Percentiles rank a stretch among this genome's conserved stretches.
Conservation (phyloP, 495 filamentous ascomycete genomes). For the Trichoderma virens region DNA sequence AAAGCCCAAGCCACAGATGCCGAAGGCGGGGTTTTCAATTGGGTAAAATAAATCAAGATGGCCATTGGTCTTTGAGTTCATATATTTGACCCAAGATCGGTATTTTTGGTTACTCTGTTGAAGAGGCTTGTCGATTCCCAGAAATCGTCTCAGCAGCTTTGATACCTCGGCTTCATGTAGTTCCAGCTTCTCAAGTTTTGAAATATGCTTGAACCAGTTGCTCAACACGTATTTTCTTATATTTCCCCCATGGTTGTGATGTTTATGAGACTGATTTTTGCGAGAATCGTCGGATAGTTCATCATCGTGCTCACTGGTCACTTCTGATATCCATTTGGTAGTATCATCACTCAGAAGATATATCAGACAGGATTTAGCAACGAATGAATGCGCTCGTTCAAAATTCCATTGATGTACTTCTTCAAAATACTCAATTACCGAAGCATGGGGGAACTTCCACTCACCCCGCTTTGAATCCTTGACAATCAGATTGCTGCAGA, state of each 20-base stretch:
- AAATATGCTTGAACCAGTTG: too few relatives aligned
- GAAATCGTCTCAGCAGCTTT: neutral
- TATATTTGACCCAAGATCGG: neutral
- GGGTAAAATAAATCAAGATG: too few relatives aligned
- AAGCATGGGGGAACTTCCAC: slow-evolving; percentile 12
- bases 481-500: slow-evolving; percentile 12
- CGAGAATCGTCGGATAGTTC: too few relatives aligned
- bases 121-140: neutral
- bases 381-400: slow-evolving; percentile 11
- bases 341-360: slow-evolving; percentile 13
- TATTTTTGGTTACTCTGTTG: neutral
- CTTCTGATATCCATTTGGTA: too few relatives aligned
- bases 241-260: too few relatives aligned
- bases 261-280: too few relatives aligned
- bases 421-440: slow-evolving; percentile 12
- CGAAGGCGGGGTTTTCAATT: neutral
- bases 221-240: too few relatives aligned
- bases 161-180: neutral
- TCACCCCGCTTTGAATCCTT: slow-evolving; percentile 9
- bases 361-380: slow-evolving; percentile 12
- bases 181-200: neutral
- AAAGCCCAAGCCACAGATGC: neutral
- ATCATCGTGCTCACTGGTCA: too few relatives aligned
- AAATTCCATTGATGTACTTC: slow-evolving; percentile 6
- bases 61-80: too few relatives aligned